A percentile compares a stretch with the other conserved stretches of the same genome.
Conservation (phyloP, 805 yeast species). For the Blastobotrys terrestris region DNA sequence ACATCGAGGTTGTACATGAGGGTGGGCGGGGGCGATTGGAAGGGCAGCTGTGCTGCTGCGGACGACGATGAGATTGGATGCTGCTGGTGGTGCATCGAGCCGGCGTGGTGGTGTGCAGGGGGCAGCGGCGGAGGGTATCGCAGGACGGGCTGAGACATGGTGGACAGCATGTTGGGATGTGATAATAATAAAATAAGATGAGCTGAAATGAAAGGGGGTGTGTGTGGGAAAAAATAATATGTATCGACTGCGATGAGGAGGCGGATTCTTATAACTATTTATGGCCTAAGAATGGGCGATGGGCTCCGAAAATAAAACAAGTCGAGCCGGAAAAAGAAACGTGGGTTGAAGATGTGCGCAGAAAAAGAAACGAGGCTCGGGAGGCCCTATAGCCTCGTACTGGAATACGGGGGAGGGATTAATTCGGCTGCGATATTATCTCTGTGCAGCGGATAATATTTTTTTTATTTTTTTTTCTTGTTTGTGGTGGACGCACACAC, state of each 20-base stretch:
- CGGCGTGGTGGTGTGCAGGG: too few relatives aligned
- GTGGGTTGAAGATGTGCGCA: not conserved
- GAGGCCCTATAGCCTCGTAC: too few relatives aligned
- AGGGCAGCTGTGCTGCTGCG: not conserved
- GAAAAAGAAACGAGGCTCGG: not conserved
- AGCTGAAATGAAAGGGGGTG: too few relatives aligned
- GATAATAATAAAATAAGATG: not conserved
- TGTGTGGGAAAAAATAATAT: too few relatives aligned
- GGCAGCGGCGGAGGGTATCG: not conserved
- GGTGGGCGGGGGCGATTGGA: not conserved
- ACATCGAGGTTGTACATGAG: constrained; percentile 16
- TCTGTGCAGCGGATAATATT: too few relatives aligned
- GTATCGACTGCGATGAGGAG: not conserved
- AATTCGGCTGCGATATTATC: too few relatives aligned
- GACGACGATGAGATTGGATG: not conserved
- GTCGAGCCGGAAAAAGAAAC: not conserved
- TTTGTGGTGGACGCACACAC: too few relatives aligned
- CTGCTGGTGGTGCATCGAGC: too few relatives aligned
- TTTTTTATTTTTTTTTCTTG: not conserved
- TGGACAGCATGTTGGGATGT: not conserved
- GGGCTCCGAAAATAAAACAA: not conserved
- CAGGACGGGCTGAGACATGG: constrained; percentile 2
- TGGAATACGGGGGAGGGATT: too few relatives aligned
- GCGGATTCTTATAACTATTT: not conserved
- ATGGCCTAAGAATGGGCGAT: not conserved